Evolutionary conservation across 148 eudicot genomes (phyloP).

Genomic region (Salicornia ramosissima): DNA sequence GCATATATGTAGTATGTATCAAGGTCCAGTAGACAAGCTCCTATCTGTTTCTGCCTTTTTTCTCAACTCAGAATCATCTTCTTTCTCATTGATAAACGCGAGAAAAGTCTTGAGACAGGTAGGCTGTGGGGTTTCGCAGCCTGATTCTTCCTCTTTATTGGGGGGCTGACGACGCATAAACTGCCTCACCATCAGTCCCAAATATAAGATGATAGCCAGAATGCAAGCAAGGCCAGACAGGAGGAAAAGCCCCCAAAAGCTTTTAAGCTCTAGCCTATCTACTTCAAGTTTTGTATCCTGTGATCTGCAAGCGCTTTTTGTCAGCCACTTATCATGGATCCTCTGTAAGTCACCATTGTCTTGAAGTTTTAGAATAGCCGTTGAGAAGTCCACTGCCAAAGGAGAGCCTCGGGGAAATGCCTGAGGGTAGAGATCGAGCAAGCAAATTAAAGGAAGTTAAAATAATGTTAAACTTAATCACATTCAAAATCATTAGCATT

Average conservation of each 20-base stretch:
- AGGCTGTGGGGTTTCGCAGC: constrained; percentile 24
- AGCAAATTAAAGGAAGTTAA: not conserved
- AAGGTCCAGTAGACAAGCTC: not conserved
- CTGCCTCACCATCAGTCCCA: constrained; percentile 36
- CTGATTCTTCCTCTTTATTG: constrained; percentile 10
- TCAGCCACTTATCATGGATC: constrained; percentile 81
- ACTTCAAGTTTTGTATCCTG: constrained; percentile 47
- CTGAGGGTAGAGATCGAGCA: constrained; percentile 28
- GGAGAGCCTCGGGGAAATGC: constrained; percentile 74
- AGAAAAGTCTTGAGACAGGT: constrained; percentile 40
- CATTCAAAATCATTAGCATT: not conserved
- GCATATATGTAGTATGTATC: constrained; percentile 9
- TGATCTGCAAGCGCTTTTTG: constrained; percentile 63
- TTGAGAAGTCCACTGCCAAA: constrained; percentile 63
- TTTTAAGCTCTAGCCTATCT: constrained; percentile 49
- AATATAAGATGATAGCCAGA: constrained; percentile 46
- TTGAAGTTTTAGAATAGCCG: constrained; percentile 62
- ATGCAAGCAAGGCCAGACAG: constrained; percentile 52
- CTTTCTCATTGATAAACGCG: constrained; percentile 59
- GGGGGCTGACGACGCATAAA: constrained; percentile 38
- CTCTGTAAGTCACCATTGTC: constrained; percentile 72
- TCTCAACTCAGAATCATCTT: constrained; percentile 31
- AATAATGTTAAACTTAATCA: not conserved
- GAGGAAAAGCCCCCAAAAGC: constrained; percentile 85
- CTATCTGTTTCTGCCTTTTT: constrained; percentile 27